Percentiles rank a stretch among this genome's conserved stretches.
phyloP scores from a whole-genome alignment of 306 rosid species.

The Pachyrhizus erosus region DNA sequence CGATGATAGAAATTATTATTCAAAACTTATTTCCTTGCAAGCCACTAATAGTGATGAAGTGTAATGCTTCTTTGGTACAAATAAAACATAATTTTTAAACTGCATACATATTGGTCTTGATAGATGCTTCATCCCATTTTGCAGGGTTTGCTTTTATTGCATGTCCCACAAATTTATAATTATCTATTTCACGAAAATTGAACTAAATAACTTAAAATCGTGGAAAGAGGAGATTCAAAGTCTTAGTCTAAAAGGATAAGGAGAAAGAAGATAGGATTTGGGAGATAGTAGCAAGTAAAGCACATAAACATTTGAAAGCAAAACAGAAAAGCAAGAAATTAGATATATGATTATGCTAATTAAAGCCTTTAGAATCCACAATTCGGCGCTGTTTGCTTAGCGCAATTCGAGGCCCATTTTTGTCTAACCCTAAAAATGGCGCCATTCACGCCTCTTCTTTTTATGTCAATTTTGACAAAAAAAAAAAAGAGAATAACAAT shows the following conservation, averaged over 20 bases:
- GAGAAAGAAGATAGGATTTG: slow-evolving; percentile 42
- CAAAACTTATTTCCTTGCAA: neutral
- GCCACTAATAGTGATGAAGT: neutral
- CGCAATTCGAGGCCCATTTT: slow-evolving; percentile 53
- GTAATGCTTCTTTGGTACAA: neutral
- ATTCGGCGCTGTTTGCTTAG: slow-evolving; percentile 62
- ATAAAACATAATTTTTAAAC: neutral
- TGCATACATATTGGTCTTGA: neutral
- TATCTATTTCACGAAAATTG: neutral
- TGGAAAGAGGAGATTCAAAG: slow-evolving; percentile 8
- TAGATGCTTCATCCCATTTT: neutral
- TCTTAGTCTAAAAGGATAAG: slow-evolving; percentile 53
- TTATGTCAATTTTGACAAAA: slow-evolving; percentile 37
- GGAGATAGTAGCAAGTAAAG: slow-evolving; percentile 41
- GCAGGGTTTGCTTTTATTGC: neutral
- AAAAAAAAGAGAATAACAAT: neutral
- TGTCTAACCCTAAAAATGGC: slow-evolving; percentile 41
- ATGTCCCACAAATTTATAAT: neutral
- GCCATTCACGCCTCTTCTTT: slow-evolving; percentile 70
- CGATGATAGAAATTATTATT: neutral
- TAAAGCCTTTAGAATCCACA: neutral
- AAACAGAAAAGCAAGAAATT: slow-evolving; percentile 34
- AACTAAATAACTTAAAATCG: neutral
- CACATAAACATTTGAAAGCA: slow-evolving; percentile 42
- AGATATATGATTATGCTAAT: slow-evolving; percentile 20